Evolutionary conservation across 2,329 filamentous ascomycete genomes (phyloP).

Genomic region (Epichloe gansuensis): DNA sequence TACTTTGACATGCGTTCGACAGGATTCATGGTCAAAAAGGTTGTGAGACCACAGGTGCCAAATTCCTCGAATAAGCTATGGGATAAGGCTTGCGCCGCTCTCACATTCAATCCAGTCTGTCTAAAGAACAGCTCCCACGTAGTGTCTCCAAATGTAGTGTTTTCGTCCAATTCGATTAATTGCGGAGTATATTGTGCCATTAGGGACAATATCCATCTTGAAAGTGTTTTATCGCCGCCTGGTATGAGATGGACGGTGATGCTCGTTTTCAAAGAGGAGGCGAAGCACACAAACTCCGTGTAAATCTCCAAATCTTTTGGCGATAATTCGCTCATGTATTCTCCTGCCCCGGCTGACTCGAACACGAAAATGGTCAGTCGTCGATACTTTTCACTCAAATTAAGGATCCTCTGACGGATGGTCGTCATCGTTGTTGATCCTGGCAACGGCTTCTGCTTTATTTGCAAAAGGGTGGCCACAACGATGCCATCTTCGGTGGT

Average conservation of each 20-base stretch:
- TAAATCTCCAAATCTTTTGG: constrained; percentile 32
- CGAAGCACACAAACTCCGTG: constrained; percentile 37
- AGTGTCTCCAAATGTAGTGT: constrained; percentile 27
- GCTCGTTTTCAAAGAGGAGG: constrained; percentile 24
- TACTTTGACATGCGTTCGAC: constrained; percentile 15
- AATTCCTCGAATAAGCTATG: constrained; percentile 13
- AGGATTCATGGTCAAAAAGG: constrained; percentile 19
- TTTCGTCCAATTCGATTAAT: constrained; percentile 16
- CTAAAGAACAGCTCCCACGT: constrained; percentile 26
- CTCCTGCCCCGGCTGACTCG: constrained; percentile 31
- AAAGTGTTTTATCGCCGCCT: constrained; percentile 35
- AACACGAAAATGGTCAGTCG: constrained; percentile 54
- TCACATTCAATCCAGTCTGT: constrained; percentile 23
- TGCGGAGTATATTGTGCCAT: constrained; percentile 32
- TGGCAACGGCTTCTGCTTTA: constrained; percentile 59
- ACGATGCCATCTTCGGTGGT: constrained; percentile 58
- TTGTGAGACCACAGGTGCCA: constrained; percentile 16
- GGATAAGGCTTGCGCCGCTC: constrained; percentile 22
- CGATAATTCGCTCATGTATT: constrained; percentile 25
- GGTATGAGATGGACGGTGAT: constrained; percentile 34
- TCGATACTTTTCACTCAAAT: constrained; percentile 49
- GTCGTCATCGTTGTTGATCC: constrained; percentile 25
- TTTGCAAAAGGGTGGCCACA: constrained; percentile 55
- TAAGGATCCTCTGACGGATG: constrained; percentile 42
- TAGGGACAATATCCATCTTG: constrained; percentile 40